Evolutionary conservation across 1,139 yeast species (phyloP).

Genomic region (Magnusiomyces sp.): DNA sequence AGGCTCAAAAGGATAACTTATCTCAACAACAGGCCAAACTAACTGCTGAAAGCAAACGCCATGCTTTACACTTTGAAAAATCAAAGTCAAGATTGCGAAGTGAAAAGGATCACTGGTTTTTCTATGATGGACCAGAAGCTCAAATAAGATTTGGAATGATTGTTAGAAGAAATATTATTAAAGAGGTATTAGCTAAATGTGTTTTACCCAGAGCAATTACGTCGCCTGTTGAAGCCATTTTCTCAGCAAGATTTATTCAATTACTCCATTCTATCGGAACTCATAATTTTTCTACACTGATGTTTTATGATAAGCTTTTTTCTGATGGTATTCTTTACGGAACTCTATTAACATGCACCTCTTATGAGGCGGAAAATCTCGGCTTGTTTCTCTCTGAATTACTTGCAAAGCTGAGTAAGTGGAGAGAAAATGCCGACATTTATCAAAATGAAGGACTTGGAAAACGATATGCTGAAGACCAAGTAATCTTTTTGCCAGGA

Average conservation of each 20-base stretch:
- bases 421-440: slow-evolving; percentile 32
- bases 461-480: slow-evolving; percentile 14
- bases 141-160: slow-evolving; percentile 23
- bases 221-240: slow-evolving; percentile 82
- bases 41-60: slow-evolving; percentile 27
- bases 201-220: slow-evolving; percentile 68
- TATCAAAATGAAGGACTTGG: slow-evolving; percentile 31
- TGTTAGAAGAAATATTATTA: slow-evolving; percentile 25
- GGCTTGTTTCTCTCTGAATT: slow-evolving; percentile 65
- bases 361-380: slow-evolving; percentile 71
- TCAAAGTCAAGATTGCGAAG: slow-evolving; percentile 26
- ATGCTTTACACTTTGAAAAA: slow-evolving; percentile 29
- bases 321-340: slow-evolving; percentile 45
- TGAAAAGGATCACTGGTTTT: slow-evolving; percentile 33
- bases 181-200: slow-evolving; percentile 51
- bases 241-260: slow-evolving; percentile 53
- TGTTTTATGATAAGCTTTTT: slow-evolving; percentile 44
- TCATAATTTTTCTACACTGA: slow-evolving; percentile 39
- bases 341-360: slow-evolving; percentile 61
- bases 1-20: slow-evolving; percentile 18
- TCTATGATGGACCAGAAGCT: slow-evolving; percentile 18
- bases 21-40: slow-evolving; percentile 21
- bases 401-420: slow-evolving; percentile 39
- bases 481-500: slow-evolving; percentile 23
- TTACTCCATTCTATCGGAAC: slow-evolving; percentile 39